These are phyloP conservation scores for Penicillium odoratum DNA, from an alignment of 495 filamentous ascomycete species.

Conservation along the genomic window DNA sequence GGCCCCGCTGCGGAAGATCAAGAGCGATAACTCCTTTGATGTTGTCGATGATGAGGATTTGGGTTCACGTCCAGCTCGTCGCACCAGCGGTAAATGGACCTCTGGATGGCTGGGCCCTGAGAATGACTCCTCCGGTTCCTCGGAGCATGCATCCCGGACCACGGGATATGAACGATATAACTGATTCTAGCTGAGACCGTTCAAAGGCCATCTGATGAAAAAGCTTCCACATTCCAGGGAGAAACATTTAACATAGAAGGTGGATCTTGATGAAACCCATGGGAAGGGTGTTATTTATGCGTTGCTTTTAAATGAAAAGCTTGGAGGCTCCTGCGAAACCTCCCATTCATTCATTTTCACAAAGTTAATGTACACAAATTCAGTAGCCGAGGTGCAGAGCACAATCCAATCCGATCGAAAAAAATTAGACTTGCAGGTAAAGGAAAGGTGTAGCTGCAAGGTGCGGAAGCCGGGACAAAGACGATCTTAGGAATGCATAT, in stretches of 20 bases:
- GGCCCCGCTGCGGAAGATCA: slow-evolving; percentile 63
- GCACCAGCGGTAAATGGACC: slow-evolving; percentile 34
- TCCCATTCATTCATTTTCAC: background rate
- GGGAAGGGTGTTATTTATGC: background rate
- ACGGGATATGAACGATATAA: slow-evolving; percentile 30
- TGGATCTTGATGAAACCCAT: background rate
- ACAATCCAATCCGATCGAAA: slow-evolving; percentile 20
- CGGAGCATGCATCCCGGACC: slow-evolving; percentile 34
- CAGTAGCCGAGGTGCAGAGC: slow-evolving; percentile 12
- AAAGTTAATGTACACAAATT: background rate
- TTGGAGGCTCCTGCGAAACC: background rate
- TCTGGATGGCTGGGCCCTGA: slow-evolving; percentile 42
- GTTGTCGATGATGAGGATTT: slow-evolving; percentile 74
- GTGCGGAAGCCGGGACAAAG: slow-evolving; percentile 19
- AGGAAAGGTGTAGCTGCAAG: slow-evolving; percentile 17
- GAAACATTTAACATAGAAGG: background rate
- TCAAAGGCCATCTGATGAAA: background rate
- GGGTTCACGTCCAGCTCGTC: slow-evolving; percentile 25
- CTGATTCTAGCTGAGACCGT: background rate
- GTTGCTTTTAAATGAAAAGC: background rate
- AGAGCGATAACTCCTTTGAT: slow-evolving; percentile 78
- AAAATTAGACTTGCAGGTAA: slow-evolving; percentile 8
- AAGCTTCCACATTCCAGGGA: background rate
- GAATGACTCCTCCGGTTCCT: slow-evolving; percentile 30
- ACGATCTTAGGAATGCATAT: slow-evolving; percentile 22